phyloP scores from a whole-genome alignment of 1,284 basidiomycete species.

The Apiotrichum mycotoxinovorans region DNA sequence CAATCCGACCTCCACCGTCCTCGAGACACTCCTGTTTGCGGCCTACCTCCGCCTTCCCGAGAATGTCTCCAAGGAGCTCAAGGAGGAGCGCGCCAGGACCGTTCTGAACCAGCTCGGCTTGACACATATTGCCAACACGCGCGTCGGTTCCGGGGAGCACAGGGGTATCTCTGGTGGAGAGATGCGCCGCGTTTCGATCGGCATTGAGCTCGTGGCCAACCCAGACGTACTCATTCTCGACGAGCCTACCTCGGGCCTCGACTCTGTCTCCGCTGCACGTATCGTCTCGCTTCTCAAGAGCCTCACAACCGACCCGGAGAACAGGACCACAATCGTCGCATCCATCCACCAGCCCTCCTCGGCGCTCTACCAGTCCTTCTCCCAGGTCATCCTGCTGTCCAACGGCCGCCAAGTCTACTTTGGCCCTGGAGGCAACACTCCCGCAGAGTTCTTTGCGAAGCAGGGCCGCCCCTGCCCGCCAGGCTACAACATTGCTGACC shows the following conservation, averaged over 20 bases:
- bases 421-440: slow-evolving; percentile 66
- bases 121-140: slow-evolving; percentile 61
- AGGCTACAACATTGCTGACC: slow-evolving; percentile 86
- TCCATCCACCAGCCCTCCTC: slow-evolving; percentile 83
- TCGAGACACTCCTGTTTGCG: slow-evolving; percentile 77
- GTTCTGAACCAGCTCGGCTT: slow-evolving; percentile 75
- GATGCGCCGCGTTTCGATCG: slow-evolving; percentile 67
- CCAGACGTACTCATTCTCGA: slow-evolving; percentile 63
- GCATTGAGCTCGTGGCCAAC: slow-evolving; percentile 61
- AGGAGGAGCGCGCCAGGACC: slow-evolving; percentile 62
- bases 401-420: slow-evolving; percentile 74
- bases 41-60: slow-evolving; percentile 79
- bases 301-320: slow-evolving; percentile 65
- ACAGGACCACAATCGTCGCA: slow-evolving; percentile 74
- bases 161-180: slow-evolving; percentile 68
- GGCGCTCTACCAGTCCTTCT: slow-evolving; percentile 77
- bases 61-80: slow-evolving; percentile 62
- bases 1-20: slow-evolving; percentile 72
- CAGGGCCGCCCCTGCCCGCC: slow-evolving; percentile 56
- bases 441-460: slow-evolving; percentile 61
- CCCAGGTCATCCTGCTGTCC: slow-evolving; percentile 71
- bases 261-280: slow-evolving; percentile 78
- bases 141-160: slow-evolving; percentile 66
- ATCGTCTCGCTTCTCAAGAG: slow-evolving; percentile 69
- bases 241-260: slow-evolving; percentile 67